Conservation (phyloP, 148 eudicot species). For the Diospyros kaki region DNA sequence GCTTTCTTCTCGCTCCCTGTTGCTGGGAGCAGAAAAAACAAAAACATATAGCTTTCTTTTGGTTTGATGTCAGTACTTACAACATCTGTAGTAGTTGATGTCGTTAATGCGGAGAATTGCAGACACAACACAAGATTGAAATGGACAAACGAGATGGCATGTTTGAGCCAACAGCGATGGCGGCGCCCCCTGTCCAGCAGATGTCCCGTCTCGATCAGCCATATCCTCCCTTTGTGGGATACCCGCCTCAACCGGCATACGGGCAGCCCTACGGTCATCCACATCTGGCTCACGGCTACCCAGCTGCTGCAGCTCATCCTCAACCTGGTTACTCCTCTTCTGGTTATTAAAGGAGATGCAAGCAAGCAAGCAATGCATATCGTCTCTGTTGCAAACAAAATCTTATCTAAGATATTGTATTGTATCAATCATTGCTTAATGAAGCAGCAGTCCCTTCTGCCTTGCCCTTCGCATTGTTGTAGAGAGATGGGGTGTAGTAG, state of each 20-base stretch:
- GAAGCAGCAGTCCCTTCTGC: neutral
- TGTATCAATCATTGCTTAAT: neutral
- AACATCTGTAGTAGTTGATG: neutral
- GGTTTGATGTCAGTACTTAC: no score
- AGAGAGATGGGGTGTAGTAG: no score
- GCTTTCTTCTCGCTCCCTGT: neutral
- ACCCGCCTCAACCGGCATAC: slow-evolving; percentile 43
- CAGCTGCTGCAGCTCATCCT: slow-evolving; percentile 30
- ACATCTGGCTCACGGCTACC: slow-evolving; percentile 39
- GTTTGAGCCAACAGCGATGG: slow-evolving; percentile 43
- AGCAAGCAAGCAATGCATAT: neutral
- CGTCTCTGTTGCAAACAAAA: neutral
- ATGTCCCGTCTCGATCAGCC: slow-evolving; percentile 9
- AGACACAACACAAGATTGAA: slow-evolving; percentile 97
- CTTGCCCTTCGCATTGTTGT: neutral
- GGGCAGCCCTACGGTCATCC: slow-evolving; percentile 47
- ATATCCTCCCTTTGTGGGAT: slow-evolving; percentile 62
- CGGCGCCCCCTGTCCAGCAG: neutral
- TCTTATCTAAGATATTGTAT: neutral
- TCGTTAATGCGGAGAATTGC: slow-evolving; percentile 15
- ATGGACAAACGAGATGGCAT: slow-evolving; percentile 97
- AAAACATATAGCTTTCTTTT: no score
- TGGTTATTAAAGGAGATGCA: slow-evolving; percentile 8
- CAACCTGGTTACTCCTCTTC: slow-evolving; percentile 20
- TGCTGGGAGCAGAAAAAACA: no score